Evolutionary conservation across 2,329 filamentous ascomycete genomes (phyloP), one percentile per base, ranked within the genome.

Genomic region (Clarireedia sp.): DNA sequence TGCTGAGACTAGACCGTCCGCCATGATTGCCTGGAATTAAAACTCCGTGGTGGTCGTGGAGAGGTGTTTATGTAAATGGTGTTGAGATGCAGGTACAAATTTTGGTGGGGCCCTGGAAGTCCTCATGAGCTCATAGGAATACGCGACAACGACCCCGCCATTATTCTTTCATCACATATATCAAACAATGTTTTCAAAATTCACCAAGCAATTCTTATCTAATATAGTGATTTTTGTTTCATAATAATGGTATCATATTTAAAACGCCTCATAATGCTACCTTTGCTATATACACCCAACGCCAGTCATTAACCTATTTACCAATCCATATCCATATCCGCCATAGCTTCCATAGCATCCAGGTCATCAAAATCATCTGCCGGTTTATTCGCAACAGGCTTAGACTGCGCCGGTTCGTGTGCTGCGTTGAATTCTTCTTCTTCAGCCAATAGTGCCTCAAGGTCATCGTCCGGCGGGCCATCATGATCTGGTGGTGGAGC

Each of bases 341-440:
- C 80, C 81, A 89, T 83, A 1, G 78, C 83, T 58, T 82, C 84
- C 68, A 73, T 59, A 29, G 72, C 70, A 24, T 71, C 68, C 9
- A 69, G 63, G 47, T 53, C 43, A n/a, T 81, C 77, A 12, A 80
- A 71, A 38, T 74, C 71, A 37, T 72, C 48, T 2, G 19, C 17
- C 29, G 36, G 26, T 16, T 26, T 17, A 24, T 14, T 33, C 10
- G 29, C 9, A 23, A 19, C 55, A 48, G 57, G 60, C 16, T 60
- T 59, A 12, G 58, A 19, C 50, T 61, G 47, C 29, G 43, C 24
- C n/a, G 47, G 24, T 16, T 10, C 17, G 26, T 19, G 23, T 29
- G 48, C 43, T 47, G 40, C 38, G 17, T 51, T 36, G 65, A 49
- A 67, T 66, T 41, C 67, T 64, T 56, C 60, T 46, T 62, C 62